These are phyloP conservation scores for Fusarium annulatum DNA, from an alignment of 2,329 filamentous ascomycete genomes.

Conservation along the genomic window DNA sequence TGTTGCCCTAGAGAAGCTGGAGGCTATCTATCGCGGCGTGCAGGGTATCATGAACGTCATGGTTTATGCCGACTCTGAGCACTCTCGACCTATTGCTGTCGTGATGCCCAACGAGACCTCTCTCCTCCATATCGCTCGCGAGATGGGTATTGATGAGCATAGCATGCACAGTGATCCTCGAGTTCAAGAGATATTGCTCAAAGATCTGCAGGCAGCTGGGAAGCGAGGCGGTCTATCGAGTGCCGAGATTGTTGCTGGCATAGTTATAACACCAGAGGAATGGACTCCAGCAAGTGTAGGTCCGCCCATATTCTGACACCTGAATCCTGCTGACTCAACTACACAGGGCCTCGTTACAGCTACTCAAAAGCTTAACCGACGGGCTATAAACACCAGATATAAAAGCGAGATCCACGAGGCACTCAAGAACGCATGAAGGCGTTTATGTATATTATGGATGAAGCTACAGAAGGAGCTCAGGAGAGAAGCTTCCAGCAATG, in stretches of 20 bases:
- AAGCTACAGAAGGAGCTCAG: background rate
- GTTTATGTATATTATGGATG: background rate
- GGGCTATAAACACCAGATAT: conserved; percentile 59
- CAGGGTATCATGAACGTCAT: conserved; percentile 85
- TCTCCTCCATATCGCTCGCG: conserved; percentile 66
- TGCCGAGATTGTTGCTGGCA: conserved; percentile 80
- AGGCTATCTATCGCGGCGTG: conserved; percentile 86
- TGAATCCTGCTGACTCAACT: too few species aligned
- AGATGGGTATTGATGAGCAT: conserved; percentile 71
- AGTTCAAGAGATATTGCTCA: conserved; percentile 68
- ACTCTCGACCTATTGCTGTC: conserved; percentile 83
- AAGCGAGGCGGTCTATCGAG: conserved; percentile 72
- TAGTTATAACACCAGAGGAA: conserved; percentile 84
- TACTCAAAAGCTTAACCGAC: conserved; percentile 69
- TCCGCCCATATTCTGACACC: accelerated
- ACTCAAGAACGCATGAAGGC: background rate
- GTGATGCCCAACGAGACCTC: conserved; percentile 74
- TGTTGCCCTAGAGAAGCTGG: conserved; percentile 96
- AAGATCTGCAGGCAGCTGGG: conserved; percentile 74
- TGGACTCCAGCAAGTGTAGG: conserved; percentile 87
- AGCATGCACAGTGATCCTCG: conserved; percentile 74
- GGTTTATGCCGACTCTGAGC: conserved; percentile 79
- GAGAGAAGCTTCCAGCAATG: background rate
- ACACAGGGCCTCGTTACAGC: conserved; percentile 66
- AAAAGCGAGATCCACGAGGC: conserved; percentile 56